These are phyloP conservation scores for Myxozyma udenii DNA, from an alignment of 805 yeast genomes.

Conservation along the genomic window DNA sequence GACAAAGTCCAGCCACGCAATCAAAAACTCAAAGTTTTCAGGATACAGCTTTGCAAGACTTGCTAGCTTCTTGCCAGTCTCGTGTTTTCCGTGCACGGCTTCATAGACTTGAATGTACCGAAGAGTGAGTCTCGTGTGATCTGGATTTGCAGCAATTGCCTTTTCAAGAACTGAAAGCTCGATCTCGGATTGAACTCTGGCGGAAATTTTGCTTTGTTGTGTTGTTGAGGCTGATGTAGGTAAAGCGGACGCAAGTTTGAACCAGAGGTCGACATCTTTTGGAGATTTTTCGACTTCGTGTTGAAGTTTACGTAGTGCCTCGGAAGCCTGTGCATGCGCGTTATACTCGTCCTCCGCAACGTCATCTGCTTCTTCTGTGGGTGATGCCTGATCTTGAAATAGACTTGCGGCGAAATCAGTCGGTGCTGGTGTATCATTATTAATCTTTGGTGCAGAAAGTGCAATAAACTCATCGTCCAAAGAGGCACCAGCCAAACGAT, in stretches of 20 bases:
- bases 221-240: background rate
- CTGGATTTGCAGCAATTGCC: conserved; percentile 18
- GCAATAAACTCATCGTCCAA: conserved; percentile 1
- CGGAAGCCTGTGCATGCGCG: conserved; percentile 1
- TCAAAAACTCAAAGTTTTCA: conserved; percentile 9
- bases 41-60: conserved; percentile 7
- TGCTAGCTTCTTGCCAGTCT: conserved; percentile 15
- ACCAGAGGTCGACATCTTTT: conserved; percentile 8
- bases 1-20: conserved; percentile 17
- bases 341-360: background rate
- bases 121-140: conserved; percentile 3
- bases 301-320: conserved; percentile 1
- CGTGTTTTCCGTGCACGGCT: conserved; percentile 17
- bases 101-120: conserved; percentile 14
- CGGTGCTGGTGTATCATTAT: background rate
- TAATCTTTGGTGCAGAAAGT: background rate
- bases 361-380: conserved; percentile 7
- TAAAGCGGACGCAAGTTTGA: conserved; percentile 12
- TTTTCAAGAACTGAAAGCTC: conserved; percentile 19
- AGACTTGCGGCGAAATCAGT: background rate
- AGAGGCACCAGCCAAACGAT: background rate
- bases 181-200: conserved; percentile 8
- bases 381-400: background rate
- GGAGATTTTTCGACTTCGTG: conserved; percentile 15
- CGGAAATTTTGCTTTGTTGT: background rate